Percentiles rank a stretch among this genome's conserved stretches.
Evolutionary conservation across 768 basidiomycete genomes (phyloP).

Genomic region (Gloeophyllum trabeum): DNA sequence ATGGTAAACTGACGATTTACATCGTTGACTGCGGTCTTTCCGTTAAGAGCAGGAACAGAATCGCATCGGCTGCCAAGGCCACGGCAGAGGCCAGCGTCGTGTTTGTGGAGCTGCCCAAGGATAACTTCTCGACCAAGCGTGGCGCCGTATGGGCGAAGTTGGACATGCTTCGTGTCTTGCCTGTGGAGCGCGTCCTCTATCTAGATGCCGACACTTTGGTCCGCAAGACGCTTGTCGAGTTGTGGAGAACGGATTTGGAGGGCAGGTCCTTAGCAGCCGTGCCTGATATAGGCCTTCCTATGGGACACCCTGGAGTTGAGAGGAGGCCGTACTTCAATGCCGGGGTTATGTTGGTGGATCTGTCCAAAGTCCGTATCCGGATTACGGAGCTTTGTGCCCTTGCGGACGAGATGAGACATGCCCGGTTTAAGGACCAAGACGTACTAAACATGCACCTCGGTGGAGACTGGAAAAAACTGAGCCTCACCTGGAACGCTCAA

Average conservation of each 20-base stretch:
- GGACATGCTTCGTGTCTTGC: conserved; percentile 32
- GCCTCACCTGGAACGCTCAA: conserved; percentile 42
- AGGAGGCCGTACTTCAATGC: conserved; percentile 38
- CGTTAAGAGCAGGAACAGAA: conserved; percentile 19
- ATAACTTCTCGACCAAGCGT: conserved; percentile 15
- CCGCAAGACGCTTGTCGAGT: conserved; percentile 21
- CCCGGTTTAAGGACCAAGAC: conserved; percentile 36
- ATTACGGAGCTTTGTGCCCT: conserved; percentile 16
- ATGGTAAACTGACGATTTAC: conserved; percentile 33
- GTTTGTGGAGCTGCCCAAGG: conserved; percentile 26
- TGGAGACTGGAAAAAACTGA: conserved; percentile 28
- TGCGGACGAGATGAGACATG: conserved; percentile 15
- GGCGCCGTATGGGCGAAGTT: conserved; percentile 38
- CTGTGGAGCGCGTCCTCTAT: conserved; percentile 38
- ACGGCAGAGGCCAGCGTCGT: conserved; percentile 24
- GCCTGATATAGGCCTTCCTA: conserved; percentile 36
- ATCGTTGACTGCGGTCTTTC: conserved; percentile 35
- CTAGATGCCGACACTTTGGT: conserved; percentile 43
- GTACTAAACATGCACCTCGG: conserved; percentile 34
- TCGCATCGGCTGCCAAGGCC: conserved; percentile 18
- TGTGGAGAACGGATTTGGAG: conserved; percentile 35
- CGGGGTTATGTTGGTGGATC: conserved; percentile 40
- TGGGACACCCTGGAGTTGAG: conserved; percentile 28
- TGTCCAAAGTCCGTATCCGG: conserved; percentile 23
- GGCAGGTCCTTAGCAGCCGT: conserved; percentile 32